Evolutionary conservation across 1,139 yeast genomes (phyloP).

Genomic region (Candida buenavistaensis): DNA sequence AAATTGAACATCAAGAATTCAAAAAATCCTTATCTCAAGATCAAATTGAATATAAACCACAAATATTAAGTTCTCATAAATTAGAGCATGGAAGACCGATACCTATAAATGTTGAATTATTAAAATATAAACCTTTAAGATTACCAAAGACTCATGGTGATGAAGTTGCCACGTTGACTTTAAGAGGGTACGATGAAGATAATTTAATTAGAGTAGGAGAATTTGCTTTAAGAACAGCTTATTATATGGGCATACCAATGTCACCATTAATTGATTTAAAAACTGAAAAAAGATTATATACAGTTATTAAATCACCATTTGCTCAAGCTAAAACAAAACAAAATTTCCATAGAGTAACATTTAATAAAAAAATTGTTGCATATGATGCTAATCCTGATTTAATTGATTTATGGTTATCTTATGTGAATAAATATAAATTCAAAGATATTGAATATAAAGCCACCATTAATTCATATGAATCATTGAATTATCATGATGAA

Average conservation of each 20-base stretch:
- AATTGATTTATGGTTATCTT: slow-evolving; percentile 79
- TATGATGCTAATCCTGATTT: slow-evolving; percentile 88
- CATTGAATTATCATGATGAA: slow-evolving; percentile 41
- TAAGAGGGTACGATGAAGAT: slow-evolving; percentile 71
- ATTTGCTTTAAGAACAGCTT: slow-evolving; percentile 88
- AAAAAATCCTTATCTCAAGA: slow-evolving; percentile 17
- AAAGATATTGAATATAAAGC: slow-evolving; percentile 86
- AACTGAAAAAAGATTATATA: slow-evolving; percentile 77
- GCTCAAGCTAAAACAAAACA: slow-evolving; percentile 94
- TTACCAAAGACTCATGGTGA: slow-evolving; percentile 70
- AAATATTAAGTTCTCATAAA: slow-evolving; percentile 35
- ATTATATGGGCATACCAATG: slow-evolving; percentile 85
- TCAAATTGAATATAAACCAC: slow-evolving; percentile 41
- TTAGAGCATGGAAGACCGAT: slow-evolving; percentile 51
- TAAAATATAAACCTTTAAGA: slow-evolving; percentile 78
- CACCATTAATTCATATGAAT: slow-evolving; percentile 61
- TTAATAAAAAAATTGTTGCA: slow-evolving; percentile 67
- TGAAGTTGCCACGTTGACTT: slow-evolving; percentile 65
- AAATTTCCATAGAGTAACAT: slow-evolving; percentile 88
- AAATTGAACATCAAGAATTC: slow-evolving; percentile 31
- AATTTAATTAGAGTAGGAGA: slow-evolving; percentile 77
- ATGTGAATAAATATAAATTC: slow-evolving; percentile 73
- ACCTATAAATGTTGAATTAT: slow-evolving; percentile 81
- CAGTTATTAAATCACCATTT: slow-evolving; percentile 91
- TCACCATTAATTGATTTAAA: slow-evolving; percentile 54